Percentiles rank a stretch among this genome's conserved stretches.
phyloP scores from a whole-genome alignment of 108 stramenopile genomes.

The Craspedostauros australis region DNA sequence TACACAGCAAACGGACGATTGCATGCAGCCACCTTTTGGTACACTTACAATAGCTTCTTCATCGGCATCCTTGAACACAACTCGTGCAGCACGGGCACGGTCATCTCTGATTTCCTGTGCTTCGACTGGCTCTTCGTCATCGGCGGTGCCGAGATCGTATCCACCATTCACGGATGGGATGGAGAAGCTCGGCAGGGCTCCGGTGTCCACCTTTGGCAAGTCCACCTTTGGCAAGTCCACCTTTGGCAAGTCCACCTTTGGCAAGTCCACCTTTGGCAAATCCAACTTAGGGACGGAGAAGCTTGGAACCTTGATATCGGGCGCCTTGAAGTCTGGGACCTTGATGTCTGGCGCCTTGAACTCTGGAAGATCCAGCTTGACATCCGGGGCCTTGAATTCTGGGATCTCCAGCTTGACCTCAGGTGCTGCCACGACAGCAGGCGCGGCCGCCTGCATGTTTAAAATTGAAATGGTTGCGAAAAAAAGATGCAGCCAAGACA shows the following conservation, averaged over 20 bases:
- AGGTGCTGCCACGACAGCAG: constrained; percentile 3
- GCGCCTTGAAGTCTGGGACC: constrained; percentile 33
- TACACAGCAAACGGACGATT: too few relatives aligned
- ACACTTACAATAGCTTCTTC: constrained; percentile 50
- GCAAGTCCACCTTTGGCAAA: constrained; percentile 29
- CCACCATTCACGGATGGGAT: constrained; percentile 4
- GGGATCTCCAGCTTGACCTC: constrained; percentile 38
- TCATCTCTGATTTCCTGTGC: constrained; percentile 75
- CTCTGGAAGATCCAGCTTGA: constrained; percentile 45
- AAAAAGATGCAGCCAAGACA: too few relatives aligned
- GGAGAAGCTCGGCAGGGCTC: constrained; percentile 17
- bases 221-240: constrained; percentile 24
- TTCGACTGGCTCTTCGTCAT: constrained; percentile 32
- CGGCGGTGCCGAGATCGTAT: constrained; percentile 4
- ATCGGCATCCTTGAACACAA: constrained; percentile 53
- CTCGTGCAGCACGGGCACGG: constrained; percentile 46
- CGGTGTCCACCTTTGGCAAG: constrained; percentile 36
- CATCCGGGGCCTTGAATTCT: constrained; percentile 27
- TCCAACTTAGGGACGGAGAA: constrained; percentile 40
- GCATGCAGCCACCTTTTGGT: too few relatives aligned
- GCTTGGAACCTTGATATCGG: constrained; percentile 40
- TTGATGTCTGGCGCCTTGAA: constrained; percentile 19
- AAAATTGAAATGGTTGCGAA: background rate
- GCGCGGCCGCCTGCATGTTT: background rate
- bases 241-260: constrained; percentile 21